phyloP scores from a whole-genome alignment of 805 yeast species.

The Saccharomycopsis microspora region DNA sequence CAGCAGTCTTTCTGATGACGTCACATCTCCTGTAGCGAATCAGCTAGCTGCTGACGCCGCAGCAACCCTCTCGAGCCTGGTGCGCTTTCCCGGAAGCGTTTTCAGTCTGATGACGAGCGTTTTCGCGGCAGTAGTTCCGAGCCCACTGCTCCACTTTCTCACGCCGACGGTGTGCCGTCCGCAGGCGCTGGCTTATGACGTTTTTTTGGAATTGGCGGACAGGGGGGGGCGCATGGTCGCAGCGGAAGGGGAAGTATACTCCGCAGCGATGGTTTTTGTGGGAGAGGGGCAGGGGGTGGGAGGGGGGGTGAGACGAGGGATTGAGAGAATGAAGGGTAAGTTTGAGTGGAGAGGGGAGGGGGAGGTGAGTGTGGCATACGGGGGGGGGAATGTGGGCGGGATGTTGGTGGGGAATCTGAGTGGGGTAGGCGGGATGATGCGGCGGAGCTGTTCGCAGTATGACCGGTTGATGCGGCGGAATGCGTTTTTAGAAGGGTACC shows the following conservation, averaged over 20 bases:
- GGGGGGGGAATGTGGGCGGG: slow-evolving; percentile 42
- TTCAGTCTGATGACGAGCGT: slow-evolving; percentile 78
- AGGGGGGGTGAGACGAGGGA: slow-evolving; percentile 59
- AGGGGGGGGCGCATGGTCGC: slow-evolving; percentile 49
- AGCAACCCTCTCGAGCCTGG: slow-evolving; percentile 75
- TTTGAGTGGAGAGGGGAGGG: slow-evolving; percentile 21
- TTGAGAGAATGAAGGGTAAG: slow-evolving; percentile 50
- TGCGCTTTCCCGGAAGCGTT: slow-evolving; percentile 87
- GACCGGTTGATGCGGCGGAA: slow-evolving; percentile 68
- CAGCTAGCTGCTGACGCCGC: slow-evolving; percentile 76
- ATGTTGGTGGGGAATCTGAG: slow-evolving; percentile 78
- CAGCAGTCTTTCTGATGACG: slow-evolving; percentile 55
- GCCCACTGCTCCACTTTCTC: slow-evolving; percentile 71
- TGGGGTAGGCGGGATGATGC: slow-evolving; percentile 54
- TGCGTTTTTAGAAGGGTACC: slow-evolving; percentile 78
- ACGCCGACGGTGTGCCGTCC: slow-evolving; percentile 48
- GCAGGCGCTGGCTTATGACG: slow-evolving; percentile 71
- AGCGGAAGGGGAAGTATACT: slow-evolving; percentile 33
- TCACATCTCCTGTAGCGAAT: slow-evolving; percentile 38
- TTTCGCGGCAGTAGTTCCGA: slow-evolving; percentile 72
- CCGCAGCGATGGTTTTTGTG: slow-evolving; percentile 59
- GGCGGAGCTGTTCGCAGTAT: slow-evolving; percentile 60
- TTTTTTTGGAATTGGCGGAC: slow-evolving; percentile 70
- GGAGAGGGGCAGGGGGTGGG: slow-evolving; percentile 45
- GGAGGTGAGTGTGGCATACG: slow-evolving; percentile 30